Evolutionary conservation across 352 stramenopile genomes (phyloP), one percentile per base, ranked within the genome.

Genomic region (Globisporangium sylvaticum): DNA sequence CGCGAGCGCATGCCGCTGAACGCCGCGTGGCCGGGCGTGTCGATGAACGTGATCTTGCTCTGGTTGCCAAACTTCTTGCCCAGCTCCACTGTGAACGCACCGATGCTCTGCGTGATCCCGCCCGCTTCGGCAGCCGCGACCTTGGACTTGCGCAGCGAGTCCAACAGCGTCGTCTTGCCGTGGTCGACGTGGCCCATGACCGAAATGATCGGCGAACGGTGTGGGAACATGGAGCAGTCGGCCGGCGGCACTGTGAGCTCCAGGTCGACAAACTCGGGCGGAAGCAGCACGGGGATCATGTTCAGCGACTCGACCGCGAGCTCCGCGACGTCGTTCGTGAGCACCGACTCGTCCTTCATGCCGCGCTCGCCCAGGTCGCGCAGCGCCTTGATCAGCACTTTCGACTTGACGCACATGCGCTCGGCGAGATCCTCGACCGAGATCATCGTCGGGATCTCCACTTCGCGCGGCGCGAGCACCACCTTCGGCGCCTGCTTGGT

Each of bases 101-200:
- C 92, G 68, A 99, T 99, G 56, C 87, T 87, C 83, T 99, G 98
- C 18, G 98, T 99, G 75, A 99, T 99, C 64, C 98, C 98, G n/a
- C 98, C 98, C 4, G 95, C 91, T 74, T 99, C 98, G 15, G 87
- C 88, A 3, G 84, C 85, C 1, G 96, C 98, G 18, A 99, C 95
- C 57, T 92, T 93, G 6, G 86, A 90, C 62, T 86, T 97, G 83
- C 81, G 89, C 61, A 92, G 87, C 15, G 89, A 84, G 71, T 99
- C 98, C 1, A 99, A 84, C 37, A 99, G 79, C 25, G 96, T 99
- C 3, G 98, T 99, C 79, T 99, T 99, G 68, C 98, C 98, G 79
- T 99, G 98, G 77, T 99, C 98, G 37, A 99, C 98, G 75, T 99
- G 98, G 9, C 98, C 98, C 98, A 99, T 99, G 46, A 99, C 97